Conservation (phyloP, 345 rosid species). For the Brassica cretica region DNA sequence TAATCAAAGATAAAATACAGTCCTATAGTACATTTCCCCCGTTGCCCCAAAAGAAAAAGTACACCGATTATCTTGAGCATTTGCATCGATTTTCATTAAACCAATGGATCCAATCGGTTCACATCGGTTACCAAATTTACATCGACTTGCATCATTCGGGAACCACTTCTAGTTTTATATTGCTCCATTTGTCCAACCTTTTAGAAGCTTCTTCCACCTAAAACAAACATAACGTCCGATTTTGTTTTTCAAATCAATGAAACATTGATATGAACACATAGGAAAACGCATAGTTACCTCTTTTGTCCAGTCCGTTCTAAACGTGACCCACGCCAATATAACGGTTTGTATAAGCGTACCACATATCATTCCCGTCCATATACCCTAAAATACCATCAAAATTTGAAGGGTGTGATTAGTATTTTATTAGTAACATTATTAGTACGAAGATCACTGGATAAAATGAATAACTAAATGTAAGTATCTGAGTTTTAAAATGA, state of each 20-base stretch:
- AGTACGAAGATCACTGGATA: not conserved
- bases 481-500: not conserved
- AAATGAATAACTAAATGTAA: not conserved
- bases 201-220: slow-evolving; percentile 44
- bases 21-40: not conserved
- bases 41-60: too few species aligned
- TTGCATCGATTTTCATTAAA: not conserved
- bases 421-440: not conserved
- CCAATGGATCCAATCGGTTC: not conserved
- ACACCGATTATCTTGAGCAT: not conserved
- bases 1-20: not conserved
- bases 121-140: not conserved
- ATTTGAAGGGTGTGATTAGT: not conserved
- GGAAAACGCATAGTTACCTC: slow-evolving; percentile 43
- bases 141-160: slow-evolving; percentile 4
- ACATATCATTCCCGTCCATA: slow-evolving; percentile 73
- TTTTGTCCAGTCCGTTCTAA: slow-evolving; percentile 62
- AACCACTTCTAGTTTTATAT: slow-evolving; percentile 28
- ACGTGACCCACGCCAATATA: slow-evolving; percentile 61
- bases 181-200: slow-evolving; percentile 35
- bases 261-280: not conserved
- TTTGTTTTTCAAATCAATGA: not conserved
- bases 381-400: slow-evolving; percentile 48
- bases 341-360: slow-evolving; percentile 64
- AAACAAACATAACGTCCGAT: not conserved